Base-by-base conservation (phyloP, 2,329 filamentous ascomycete species). In the Ploettnerulaceae sp. region DNA sequence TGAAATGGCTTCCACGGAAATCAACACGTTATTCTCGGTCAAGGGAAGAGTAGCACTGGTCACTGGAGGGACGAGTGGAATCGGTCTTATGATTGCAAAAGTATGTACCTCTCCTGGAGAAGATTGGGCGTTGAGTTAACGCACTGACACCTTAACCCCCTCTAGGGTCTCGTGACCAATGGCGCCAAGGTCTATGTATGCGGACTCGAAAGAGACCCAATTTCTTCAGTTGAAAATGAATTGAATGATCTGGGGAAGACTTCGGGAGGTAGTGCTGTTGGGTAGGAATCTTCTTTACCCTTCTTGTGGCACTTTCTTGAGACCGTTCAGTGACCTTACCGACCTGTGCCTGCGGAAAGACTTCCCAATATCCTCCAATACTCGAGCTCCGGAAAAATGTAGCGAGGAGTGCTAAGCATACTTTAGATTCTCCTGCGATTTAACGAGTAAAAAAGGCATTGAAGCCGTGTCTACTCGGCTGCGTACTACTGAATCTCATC, bases 11-110 rank as follows among this genome's bases (percentile, higher is more conserved):
- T 55, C 52, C n/a, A 52, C 53, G 11, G 47, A 51, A 25, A 51
- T 53, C 61, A 48, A 81, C 61, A 51, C 69, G 68, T 63, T 85
- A 72, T 47, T 68, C 66, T 41, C 70, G 36, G 64, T 73, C 33
- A 66, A 67, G 49, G 69, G 67, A 15, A 60, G 67, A 22, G 64
- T 71, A 4, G 71, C 70, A 7, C 58, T 72, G 9, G 66, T 73
- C 1, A 73, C 71, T 1, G 69, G 69, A 40, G 66, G 66, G 0
- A 69, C 65, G 35, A 72, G 70, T 54, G 71, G 71, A 1, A 58
- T 73, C 9, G 71, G 71, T 1, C 61, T 69, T 22, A 73, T 73
- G 71, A 72, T 73, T 32, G 61, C 64, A 35, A 69, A 66, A 52
- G 71, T 69, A 55, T 45, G 43, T 53, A 41, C 17, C 14, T 22